Evolutionary conservation across 164 flowering plant species (phyloP), one percentile per base, ranked within the genome.

Genomic region (Magnolia sinica): DNA sequence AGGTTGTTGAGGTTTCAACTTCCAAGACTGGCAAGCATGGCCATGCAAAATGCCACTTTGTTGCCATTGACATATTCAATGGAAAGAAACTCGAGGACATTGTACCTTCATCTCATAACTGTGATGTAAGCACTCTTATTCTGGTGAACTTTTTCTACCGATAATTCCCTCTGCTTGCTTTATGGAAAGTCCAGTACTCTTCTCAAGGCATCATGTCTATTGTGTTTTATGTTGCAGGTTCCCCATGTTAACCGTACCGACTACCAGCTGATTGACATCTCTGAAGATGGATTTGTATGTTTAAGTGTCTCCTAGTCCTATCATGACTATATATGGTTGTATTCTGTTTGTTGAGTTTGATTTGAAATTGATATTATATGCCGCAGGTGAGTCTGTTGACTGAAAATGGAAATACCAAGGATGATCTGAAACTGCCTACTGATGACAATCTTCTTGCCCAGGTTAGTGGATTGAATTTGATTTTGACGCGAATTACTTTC

Each of bases 11-110:
- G 75, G 87, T 83, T 64, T 85, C 87, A 22, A 85, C 85, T 31
- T 85, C 87, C 50, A 85, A 85, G 79, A 85, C 87, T 71, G 85
- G 87, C 49, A 84, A 84, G 84, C 84, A 84, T 52, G 86, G 86
- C 29, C 86, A 84, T 77, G 86, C 86, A 8, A 85, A 85, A n/a
- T 85, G 87, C 59, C 85, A 85, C 79, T 85, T 85, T 76, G 87
- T 85, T 55, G 87, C 65, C 14, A 85, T 85, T 61, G 87, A 85
- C 65, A 85, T 85, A 50, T 85, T 85, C 75, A 85, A 73, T 66
- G 81, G 70, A 1, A 85, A 81, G 52, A 85, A 85, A 82, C 87
- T 85, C 70, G 87, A 85, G 67, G 85, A 84, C 81, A 82, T 84
- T 70, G 83, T 84, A 0, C 87, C 85, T 1, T 82, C 85, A 31